Base-by-base conservation (phyloP, 139 green algal genomes). In the Pycnococcus provasolii region DNA sequence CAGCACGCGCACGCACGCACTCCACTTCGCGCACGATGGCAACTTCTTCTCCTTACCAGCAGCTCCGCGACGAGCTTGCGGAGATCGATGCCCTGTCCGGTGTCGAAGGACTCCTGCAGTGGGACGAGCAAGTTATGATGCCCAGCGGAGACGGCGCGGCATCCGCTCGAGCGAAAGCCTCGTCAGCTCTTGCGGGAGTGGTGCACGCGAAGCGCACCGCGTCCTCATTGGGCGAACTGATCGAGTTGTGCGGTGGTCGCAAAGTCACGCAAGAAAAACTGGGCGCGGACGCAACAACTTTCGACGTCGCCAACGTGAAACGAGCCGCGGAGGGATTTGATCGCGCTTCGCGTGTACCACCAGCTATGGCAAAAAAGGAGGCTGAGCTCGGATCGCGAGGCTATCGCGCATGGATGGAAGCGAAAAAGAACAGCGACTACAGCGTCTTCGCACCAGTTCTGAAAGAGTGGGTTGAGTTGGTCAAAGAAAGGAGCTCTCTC, bases 71-170 rank as follows among this genome's bases (percentile, higher is more conserved):
- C 37, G 86, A 86, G 75, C 77, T 95, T 7, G 78, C 80, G 48
- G 84, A 94, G 62, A 77, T 90, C 6, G 63, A 50, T 3, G 66
- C 78, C 0, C 75, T 94, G 1, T 8, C 63, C 1, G 83, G 81
- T 47, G 86, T 95, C 51, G 61, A 2, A 1, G 82, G 82, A 0
- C 76, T 93, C 55, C 75, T 92, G 53, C 71, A 71, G 6, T 94
- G 87, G 83, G 87, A 90, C 66, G 81, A 92, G 67, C 70, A 85
- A 15, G 83, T 89, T 55, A 89, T 89, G 80, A 86, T 92, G 77
- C 88, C 88, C 1, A 5, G 60, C 1, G 81, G 80, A 1, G 80
- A 87, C 15, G 79, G 71, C 1, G 77, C 58, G 3, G 13, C 42
- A 1, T 39, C 42, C 2, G 43, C 46, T 42, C 70, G 88, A 0